Evolutionary conservation across 208 protist species (phyloP), one percentile per base, ranked within the genome.

Genomic region (Crithidia expoeki): DNA sequence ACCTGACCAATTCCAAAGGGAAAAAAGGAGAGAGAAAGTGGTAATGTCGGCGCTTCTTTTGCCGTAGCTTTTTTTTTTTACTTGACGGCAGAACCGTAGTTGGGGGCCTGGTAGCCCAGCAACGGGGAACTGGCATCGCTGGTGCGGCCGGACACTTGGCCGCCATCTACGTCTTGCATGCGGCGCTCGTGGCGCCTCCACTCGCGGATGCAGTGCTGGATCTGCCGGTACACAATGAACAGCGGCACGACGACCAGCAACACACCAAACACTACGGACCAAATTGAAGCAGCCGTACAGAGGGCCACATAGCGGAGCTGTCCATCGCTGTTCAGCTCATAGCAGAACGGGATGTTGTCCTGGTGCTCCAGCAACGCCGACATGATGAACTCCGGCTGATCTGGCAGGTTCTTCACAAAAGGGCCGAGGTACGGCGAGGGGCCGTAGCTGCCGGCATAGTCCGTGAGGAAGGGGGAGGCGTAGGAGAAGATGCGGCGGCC

Each of bases 341-440:
- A 94, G 74, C 92, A 94, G 66, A 91, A 94, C 14, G 89, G 88
- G 27, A 96, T 88, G 49, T 90, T 89, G 32, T 68, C 52, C 60
- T 96, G 92, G 52, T 89, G 76, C 75, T 94, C 89, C 30, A 96
- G 74, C 56, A 85, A 58, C 40, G 82, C 80, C 25, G 77, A 82
- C 62, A 93, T 68, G 51, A 96, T 73, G 66, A 94, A 94, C 81
- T 94, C 87, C 52, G 92, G 89, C 74, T 94, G 88, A 58, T 96
- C 92, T 4, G 89, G 89, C 52, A 96, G 72, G 19, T 85, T 73
- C 40, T 81, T 83, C 60, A 77, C 62, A 50, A 96, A 94, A 56
- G 78, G 80, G 16, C 89, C 88, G 32, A 94, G 79, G 70, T 81
- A 90, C 0, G 85, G 72, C 4, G 87, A 78, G 7, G 86, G 81